Base-by-base conservation (phyloP, 805 yeast genomes). In the Metschnikowia cerradonensis region DNA sequence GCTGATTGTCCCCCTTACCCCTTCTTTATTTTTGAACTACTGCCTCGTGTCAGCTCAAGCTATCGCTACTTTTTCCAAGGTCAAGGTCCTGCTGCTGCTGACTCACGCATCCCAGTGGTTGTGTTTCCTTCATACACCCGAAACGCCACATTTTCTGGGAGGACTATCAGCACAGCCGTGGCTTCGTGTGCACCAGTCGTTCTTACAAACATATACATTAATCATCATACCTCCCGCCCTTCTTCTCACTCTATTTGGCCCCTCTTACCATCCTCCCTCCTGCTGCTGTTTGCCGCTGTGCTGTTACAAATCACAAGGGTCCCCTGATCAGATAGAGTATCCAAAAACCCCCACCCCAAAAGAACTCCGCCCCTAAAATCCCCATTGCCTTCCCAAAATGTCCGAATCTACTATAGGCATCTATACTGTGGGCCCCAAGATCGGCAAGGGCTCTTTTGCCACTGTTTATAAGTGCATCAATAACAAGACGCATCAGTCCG, bases 361-460 rank as follows among this genome's bases (percentile, higher is more conserved):
- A 32, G 33, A 42, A 17, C 22, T 14, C n/a, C 7, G 7, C 13
- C 22, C 40, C n/a, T 11, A 3, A 11, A 14, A 11, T 37, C 22
- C 8, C 19, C 20, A 6, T 10, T 19, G 13, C 4, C 26, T 26
- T 15, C 22, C 33, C 13, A 19, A 13, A 19, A 37, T 40, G 45
- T 40, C 49, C 13, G 44, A 46, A 15, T 40, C 51, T 26, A 47
- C 41, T 7, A 50, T 52, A 11, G 84, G 83, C 5, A 66, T 69
- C 46, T 84, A 81, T 61, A 68, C 75, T 20, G 73, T 84, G n/a
- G 90, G 89, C 22, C 80, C 84, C 17, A 96, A 90, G 66, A 92
- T 94, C 48, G 99, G 99, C 22, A 83, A 88, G 60, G 99, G 99
- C 33, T 88, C 96, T 7, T 94, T 94, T 73, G 99, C 99, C 60